Percentiles rank a stretch among this genome's conserved stretches.
phyloP scores from a whole-genome alignment of 2,329 filamentous ascomycete genomes.

The Paecilomyces sp. region DNA sequence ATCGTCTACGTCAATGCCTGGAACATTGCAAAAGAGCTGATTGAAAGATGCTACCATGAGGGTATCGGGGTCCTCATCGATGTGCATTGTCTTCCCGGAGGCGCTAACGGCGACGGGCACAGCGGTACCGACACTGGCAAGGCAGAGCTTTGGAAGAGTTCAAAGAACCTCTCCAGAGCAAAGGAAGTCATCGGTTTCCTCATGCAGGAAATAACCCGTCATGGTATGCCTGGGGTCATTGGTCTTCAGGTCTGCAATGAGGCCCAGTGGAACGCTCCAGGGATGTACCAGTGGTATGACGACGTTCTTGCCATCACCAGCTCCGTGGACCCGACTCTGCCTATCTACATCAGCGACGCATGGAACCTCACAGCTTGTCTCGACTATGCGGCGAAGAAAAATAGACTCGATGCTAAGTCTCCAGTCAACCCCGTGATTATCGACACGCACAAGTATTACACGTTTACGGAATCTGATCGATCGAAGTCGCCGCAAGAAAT shows the following conservation, averaged over 20 bases:
- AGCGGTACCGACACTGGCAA: slow-evolving; percentile 48
- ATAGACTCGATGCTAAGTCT: slow-evolving; percentile 15
- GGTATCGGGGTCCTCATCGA: slow-evolving; percentile 54
- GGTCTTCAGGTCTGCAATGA: slow-evolving; percentile 56
- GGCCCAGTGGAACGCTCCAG: slow-evolving; percentile 41
- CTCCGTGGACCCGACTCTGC: slow-evolving; percentile 43
- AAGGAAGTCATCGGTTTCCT: slow-evolving; percentile 45
- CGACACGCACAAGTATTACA: slow-evolving; percentile 55
- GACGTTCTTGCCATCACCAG: slow-evolving; percentile 41
- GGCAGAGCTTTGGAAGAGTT: slow-evolving; percentile 46
- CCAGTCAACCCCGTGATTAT: slow-evolving; percentile 43
- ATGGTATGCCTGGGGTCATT: slow-evolving; percentile 38
- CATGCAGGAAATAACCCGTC: slow-evolving; percentile 37
- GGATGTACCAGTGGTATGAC: slow-evolving; percentile 54
- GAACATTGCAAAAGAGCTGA: slow-evolving; percentile 42
- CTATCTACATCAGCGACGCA: slow-evolving; percentile 52
- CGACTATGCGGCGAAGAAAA: slow-evolving; percentile 39
- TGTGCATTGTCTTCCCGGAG: slow-evolving; percentile 52
- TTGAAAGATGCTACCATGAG: slow-evolving; percentile 36
- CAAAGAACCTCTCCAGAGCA: slow-evolving; percentile 38
- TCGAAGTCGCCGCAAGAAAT: slow-evolving; percentile 46
- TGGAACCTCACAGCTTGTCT: slow-evolving; percentile 46
- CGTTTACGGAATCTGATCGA: slow-evolving; percentile 49
- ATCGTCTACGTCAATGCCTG: slow-evolving; percentile 49
- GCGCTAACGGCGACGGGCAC: slow-evolving; percentile 50